Base-by-base conservation (phyloP, 75 land plant genomes). In the Pinus albicaulis region DNA sequence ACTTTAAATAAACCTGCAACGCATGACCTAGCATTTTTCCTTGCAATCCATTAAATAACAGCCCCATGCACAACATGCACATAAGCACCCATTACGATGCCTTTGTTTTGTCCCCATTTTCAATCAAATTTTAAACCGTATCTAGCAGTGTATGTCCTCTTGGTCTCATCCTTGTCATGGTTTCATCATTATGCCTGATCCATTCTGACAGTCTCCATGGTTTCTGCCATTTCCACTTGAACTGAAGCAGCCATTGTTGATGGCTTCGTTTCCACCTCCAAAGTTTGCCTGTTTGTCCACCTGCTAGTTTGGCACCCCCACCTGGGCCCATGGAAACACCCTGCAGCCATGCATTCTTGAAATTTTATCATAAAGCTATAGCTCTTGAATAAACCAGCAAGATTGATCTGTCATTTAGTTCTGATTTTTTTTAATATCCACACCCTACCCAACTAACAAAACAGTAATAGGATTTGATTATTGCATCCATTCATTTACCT, bases 181-280 rank as follows among this genome's bases (percentile, higher is more conserved):
- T 85, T 76, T 90, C 93, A 81, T 94, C 97, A 77, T 89, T 90
- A 62, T 92, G 98, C 76, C 89, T 85, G 36, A 94, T 92, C 92
- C 72, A 87, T 80, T 94, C 98, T 63, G 95, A 94, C 34, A 94
- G 84, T 79, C 82, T 84, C 98, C 98, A 94, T 44, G 98, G 98
- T 59, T 94, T 94, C 76, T 94, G 98, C 98, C 98, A 94, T 64
- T 90, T 92, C 98, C 98, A 92, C 79, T 94, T 94, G 85, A 94
- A 94, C 76, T 94, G 98, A 61, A 94, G 66, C 11, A 84, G 73
- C 98, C 98, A 94, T 77, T 93, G 95, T 73, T 94, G 96, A 82
- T 94, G 95, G 74, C 98, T 92, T 59, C 94, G 82, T 79, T 87
- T 90, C 95, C 95, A 92, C 76, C 91, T 92, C 91, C 96, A 88